Base-by-base conservation (phyloP, 1,284 basidiomycete species). In the Ustilago loliicola region DNA sequence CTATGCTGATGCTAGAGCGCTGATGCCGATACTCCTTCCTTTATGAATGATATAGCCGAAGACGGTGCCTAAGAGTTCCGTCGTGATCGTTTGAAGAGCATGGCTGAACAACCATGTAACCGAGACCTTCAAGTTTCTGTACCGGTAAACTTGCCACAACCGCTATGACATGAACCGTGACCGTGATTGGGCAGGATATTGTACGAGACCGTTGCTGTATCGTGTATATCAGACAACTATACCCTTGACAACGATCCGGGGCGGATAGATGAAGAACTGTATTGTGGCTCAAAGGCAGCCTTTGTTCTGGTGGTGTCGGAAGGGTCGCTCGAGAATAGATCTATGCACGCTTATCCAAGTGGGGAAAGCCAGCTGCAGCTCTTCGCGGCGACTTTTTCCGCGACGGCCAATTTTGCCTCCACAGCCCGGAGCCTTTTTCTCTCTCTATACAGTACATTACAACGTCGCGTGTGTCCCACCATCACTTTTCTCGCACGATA, bases 261-360 rank as follows among this genome's bases (percentile, higher is more conserved):
- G 7, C 7, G 42, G 21, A 53, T 30, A 17, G 17, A 21, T 36
- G 52, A 13, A 15, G 54, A 55, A 23, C 21, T 25, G 9, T 17
- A 25, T 23, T 11, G 6, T 17, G 19, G 21, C 7, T 13, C 52
- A 29, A 45, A 53, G 17, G 30, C 32, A 29, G 32, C 11, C 30
- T 34, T 34, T 9, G 19, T 29, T 4, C 25, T 34, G 8, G 8
- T 19, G 5, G 7, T 25, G 13, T 32, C 30, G 8, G 30, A 32
- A 32, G 10, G 8, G 25, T 30, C 29, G 50, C n/a, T 29, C 17
- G 32, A 36, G n/a, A 36, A 54, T 45, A 30, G 8, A 38, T 34
- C 52, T 56, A n/a, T n/a, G 61, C 53, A 63, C 42, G 52, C 61
- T 71, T 71, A 65, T 56, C 53, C 54, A 65, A 71, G 45, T 32